Evolutionary conservation across 148 eudicot genomes (phyloP).

Genomic region (Heliosperma pusillum): DNA sequence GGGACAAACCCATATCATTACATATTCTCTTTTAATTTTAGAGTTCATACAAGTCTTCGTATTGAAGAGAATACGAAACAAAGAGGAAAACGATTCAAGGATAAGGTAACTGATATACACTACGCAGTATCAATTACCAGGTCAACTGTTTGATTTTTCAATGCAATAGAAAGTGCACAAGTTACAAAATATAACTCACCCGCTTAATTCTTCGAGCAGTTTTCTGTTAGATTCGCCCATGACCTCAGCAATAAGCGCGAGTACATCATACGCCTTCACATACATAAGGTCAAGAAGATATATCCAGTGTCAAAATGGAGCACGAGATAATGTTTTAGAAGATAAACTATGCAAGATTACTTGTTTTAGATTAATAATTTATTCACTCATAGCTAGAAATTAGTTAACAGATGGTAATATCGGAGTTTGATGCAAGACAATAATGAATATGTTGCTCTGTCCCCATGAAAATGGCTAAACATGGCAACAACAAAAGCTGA

Average conservation of each 20-base stretch:
- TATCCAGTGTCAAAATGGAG: not conserved
- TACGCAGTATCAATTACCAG: not conserved
- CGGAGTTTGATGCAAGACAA: not conserved
- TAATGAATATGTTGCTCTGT: not conserved
- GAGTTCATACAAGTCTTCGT: too few relatives aligned
- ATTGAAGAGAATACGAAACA: too few relatives aligned
- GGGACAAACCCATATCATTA: too few relatives aligned
- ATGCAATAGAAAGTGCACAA: not conserved
- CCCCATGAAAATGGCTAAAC: not conserved
- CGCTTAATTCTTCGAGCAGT: conserved; percentile 19
- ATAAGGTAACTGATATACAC: not conserved
- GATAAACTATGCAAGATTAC: conserved; percentile 4
- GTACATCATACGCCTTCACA: conserved; percentile 18
- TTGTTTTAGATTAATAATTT: not conserved
- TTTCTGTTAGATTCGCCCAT: conserved; percentile 13
- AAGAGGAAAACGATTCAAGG: too few relatives aligned
- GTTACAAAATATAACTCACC: conserved; percentile 1
- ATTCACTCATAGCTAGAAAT: not conserved
- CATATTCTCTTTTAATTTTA: too few relatives aligned
- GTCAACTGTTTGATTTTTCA: not conserved
- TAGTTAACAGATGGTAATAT: not conserved
- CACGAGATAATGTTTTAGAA: not conserved
- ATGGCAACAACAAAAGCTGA: not conserved
- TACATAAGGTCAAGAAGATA: not conserved
- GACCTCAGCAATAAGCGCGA: conserved; percentile 16